These are phyloP conservation scores for Chytriomyces hyalinus DNA, from an alignment of 192 early-diverging fungal genomes.

Conservation along the genomic window DNA sequence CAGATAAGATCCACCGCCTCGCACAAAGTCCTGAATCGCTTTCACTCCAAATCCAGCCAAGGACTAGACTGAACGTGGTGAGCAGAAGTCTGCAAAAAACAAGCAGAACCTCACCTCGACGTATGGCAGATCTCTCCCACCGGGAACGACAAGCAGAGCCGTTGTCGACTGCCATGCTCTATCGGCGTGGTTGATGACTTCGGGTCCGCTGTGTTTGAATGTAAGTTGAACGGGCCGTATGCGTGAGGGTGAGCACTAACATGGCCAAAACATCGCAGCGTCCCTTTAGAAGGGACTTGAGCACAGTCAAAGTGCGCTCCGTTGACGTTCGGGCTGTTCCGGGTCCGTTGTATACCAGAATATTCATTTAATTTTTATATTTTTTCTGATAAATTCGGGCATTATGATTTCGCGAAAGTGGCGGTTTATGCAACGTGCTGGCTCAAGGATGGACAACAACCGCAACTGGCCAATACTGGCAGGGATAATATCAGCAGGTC, in stretches of 20 bases:
- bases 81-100: not conserved
- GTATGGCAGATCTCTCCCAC: constrained; percentile 87
- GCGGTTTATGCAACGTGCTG: too few species aligned
- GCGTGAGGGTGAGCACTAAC: not conserved
- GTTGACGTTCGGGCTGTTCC: constrained; percentile 69
- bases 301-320: constrained; percentile 68
- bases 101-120: constrained; percentile 38
- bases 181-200: constrained; percentile 66
- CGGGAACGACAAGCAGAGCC: constrained; percentile 85
- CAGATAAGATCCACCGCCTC: constrained; percentile 80
- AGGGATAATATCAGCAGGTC: too few species aligned
- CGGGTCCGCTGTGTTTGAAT: constrained; percentile 48
- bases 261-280: constrained; percentile 90
- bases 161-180: constrained; percentile 88
- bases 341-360: constrained; percentile 83
- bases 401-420: too few species aligned
- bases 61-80: constrained; percentile 27
- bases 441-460: too few species aligned
- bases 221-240: too few species aligned
- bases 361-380: constrained; percentile 60
- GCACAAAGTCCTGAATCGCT: constrained; percentile 71
- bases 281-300: constrained; percentile 77
- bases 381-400: too few species aligned
- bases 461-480: too few species aligned
- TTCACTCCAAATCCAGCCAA: constrained; percentile 63